Evolutionary conservation across 1,284 basidiomycete genomes (phyloP).

Genomic region (Abortiporus biennis): DNA sequence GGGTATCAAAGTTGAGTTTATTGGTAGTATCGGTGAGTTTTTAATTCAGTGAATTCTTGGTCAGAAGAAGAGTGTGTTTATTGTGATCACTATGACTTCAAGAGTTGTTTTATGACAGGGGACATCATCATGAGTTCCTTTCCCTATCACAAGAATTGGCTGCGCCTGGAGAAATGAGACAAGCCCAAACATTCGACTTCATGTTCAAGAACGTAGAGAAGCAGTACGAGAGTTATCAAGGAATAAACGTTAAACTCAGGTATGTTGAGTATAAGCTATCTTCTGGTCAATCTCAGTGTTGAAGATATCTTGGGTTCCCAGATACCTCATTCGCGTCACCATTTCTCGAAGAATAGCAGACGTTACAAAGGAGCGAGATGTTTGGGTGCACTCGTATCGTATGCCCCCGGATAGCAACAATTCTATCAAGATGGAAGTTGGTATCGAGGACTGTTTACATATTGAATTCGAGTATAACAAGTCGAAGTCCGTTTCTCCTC

Average conservation of each 20-base stretch:
- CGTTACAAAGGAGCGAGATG: conserved; percentile 85
- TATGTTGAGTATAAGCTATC: conserved; percentile 32
- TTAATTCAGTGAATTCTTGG: neutral
- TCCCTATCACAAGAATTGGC: conserved; percentile 94
- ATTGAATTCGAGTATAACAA: conserved; percentile 99
- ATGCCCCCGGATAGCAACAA: conserved; percentile 98
- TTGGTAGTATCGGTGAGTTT: conserved; percentile 88
- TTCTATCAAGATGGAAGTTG: conserved; percentile 99
- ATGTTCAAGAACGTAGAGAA: conserved; percentile 99
- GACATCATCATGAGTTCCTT: conserved; percentile 97
- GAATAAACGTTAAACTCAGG: conserved; percentile 97
- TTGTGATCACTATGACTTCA: conserved; percentile 6
- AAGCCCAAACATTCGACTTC: conserved; percentile 94
- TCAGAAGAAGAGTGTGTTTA: neutral
- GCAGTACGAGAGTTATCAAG: conserved; percentile 96
- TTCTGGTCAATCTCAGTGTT: neutral
- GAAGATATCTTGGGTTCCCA: conserved; percentile 24
- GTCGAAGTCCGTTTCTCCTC: conserved; percentile 68
- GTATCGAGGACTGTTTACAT: conserved; percentile 97
- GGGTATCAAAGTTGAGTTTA: conserved; percentile 96
- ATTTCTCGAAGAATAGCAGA: conserved; percentile 91
- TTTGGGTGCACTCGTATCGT: conserved; percentile 98
- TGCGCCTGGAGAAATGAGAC: conserved; percentile 89
- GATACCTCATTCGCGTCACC: conserved; percentile 92
- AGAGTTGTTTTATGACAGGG: conserved; percentile 96